Base-by-base conservation (phyloP, 768 basidiomycete species). In the Tephrocybe sp. region DNA sequence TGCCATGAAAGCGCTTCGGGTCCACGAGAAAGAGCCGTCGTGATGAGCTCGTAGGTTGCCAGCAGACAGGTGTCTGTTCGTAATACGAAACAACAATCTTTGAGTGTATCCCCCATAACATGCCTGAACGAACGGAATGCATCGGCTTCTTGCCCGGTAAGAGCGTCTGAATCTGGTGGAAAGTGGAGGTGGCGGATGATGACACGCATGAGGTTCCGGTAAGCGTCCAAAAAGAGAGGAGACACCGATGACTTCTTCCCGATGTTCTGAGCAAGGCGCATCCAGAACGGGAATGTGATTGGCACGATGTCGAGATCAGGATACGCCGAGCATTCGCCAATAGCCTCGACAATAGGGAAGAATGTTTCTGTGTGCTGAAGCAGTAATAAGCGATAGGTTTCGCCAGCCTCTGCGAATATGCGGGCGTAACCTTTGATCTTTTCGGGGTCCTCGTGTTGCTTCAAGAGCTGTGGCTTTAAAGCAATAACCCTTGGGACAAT, bases 261-360 rank as follows among this genome's bases (percentile, higher is more conserved):
- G 21, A 98, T 83, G 48, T 83, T 86, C 62, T 91, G 88, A n/a
- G 94, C 89, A 30, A 99, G 85, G 15, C 90, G 86, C 84, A 93
- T 94, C 97, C 97, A 99, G 77, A 99, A 98, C 24, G 88, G 85
- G 75, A 98, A 98, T 10, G 97, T 98, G 68, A 98, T 95, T 3
- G 89, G 91, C 24, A 97, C 95, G 62, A 98, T 90, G 64, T 98
- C 97, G 51, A 98, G 85, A 65, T 98, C 93, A 14, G 81, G 80
- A 70, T 91, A 96, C 1, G 91, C 90, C 12, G 97, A 88, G 64
- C 96, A 98, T 62, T 88, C 82, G 8, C 89, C 89, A 58, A 99
- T 95, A 20, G 93, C 95, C 61, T 96, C 88, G 18, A 99, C 92
- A 57, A 99, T 84, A 0, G 96, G 93, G 69, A 93, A 90, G 70